phyloP scores from a whole-genome alignment of 805 yeast species.

The Lachancea waltii region DNA sequence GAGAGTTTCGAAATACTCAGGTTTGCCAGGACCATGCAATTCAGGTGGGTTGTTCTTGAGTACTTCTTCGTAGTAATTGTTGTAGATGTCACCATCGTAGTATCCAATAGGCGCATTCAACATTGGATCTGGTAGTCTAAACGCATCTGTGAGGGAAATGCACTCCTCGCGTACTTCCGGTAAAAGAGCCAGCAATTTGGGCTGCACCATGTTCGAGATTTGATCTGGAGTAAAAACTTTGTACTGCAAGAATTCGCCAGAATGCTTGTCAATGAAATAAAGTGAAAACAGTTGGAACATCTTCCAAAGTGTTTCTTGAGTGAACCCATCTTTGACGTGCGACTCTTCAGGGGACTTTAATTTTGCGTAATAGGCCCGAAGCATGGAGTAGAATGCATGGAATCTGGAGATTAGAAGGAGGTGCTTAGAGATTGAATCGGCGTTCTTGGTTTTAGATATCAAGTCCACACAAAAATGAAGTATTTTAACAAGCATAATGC shows the following conservation, averaged over 20 bases:
- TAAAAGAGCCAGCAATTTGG: conserved; percentile 41
- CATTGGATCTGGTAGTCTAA: conserved; percentile 72
- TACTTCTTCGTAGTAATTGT: conserved; percentile 65
- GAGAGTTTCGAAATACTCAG: conserved; percentile 33
- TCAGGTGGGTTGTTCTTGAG: conserved; percentile 47
- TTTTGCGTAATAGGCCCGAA: conserved; percentile 28
- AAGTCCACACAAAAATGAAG: conserved; percentile 24
- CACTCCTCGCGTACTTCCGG: conserved; percentile 56
- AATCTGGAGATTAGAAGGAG: conserved; percentile 36
- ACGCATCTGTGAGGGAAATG: conserved; percentile 76
- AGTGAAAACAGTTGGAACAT: conserved; percentile 60
- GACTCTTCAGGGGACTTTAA: conserved; percentile 16
- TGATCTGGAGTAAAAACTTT: conserved; percentile 47
- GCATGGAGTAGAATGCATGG: conserved; percentile 36
- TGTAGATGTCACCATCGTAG: conserved; percentile 77
- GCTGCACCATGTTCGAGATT: conserved; percentile 38
- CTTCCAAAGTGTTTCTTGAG: conserved; percentile 44
- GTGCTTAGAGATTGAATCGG: conserved; percentile 35
- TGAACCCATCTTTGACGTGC: conserved; percentile 25
- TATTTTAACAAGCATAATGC: conserved; percentile 24
- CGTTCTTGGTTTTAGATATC: conserved; percentile 23
- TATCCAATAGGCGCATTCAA: conserved; percentile 78
- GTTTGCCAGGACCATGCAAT: conserved; percentile 46
- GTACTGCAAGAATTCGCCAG: conserved; percentile 65
- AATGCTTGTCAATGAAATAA: conserved; percentile 60